Conservation (phyloP, 164 flowering plant species). For the Stephania japonica region DNA sequence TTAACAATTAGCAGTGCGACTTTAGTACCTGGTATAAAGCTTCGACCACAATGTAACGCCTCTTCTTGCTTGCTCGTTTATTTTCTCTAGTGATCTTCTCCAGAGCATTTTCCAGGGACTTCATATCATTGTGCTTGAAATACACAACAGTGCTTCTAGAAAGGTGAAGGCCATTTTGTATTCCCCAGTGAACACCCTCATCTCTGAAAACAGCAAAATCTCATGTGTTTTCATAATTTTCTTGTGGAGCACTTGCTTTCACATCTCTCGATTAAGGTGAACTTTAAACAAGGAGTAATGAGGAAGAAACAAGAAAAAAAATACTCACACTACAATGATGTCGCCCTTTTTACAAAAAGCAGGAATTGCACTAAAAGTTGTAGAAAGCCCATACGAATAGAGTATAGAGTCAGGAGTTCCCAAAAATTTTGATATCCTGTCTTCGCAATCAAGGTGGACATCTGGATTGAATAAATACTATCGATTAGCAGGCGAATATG, state of each 20-base stretch:
- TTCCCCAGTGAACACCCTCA: conserved; percentile 98
- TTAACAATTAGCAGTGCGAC: neutral
- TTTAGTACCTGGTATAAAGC: conserved; percentile 86
- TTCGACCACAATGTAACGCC: conserved; percentile 96
- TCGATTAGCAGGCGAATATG: conserved; percentile 8
- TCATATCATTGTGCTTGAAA: conserved; percentile 98
- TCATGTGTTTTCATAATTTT: neutral
- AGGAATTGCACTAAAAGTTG: conserved; percentile 96
- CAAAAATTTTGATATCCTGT: conserved; percentile 81
- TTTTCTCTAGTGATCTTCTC: conserved; percentile 67
- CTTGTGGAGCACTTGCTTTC: neutral
- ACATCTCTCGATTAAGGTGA: neutral
- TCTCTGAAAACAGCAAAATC: conserved; percentile 46
- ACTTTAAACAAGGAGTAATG: neutral
- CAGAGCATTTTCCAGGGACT: conserved; percentile 53
- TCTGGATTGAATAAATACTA: conserved; percentile 39
- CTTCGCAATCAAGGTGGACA: conserved; percentile 98
- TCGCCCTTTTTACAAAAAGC: conserved; percentile 95
- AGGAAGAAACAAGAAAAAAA: neutral
- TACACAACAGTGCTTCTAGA: conserved; percentile 87
- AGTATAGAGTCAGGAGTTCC: conserved; percentile 95
- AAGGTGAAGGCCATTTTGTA: conserved; percentile 96
- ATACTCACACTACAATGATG: conserved; percentile 84
- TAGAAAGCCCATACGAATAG: conserved; percentile 94
- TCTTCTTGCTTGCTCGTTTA: conserved; percentile 63